Evolutionary conservation across 768 basidiomycete species (phyloP).

Genomic region (Tremella mesenterica): DNA sequence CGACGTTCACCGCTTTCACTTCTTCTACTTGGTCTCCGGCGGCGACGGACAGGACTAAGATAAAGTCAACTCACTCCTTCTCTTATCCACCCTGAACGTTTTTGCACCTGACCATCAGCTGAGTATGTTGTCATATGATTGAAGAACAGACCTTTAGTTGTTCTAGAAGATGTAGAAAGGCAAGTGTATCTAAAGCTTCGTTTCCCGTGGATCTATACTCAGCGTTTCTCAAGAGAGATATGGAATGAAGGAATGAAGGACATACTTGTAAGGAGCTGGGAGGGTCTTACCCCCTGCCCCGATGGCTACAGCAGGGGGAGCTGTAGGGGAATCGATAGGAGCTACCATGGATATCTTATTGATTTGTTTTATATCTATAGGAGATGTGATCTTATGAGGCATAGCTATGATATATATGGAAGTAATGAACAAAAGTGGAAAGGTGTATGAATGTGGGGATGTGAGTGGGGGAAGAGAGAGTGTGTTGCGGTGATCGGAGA

Average conservation of each 20-base stretch:
- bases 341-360: not conserved
- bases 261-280: slow-evolving; percentile 41
- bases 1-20: slow-evolving; percentile 4
- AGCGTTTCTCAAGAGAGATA: not conserved
- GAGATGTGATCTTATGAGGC: not conserved
- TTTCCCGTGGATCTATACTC: slow-evolving; percentile 47
- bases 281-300: slow-evolving; percentile 42
- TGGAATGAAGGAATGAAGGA: not conserved
- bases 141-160: slow-evolving; percentile 64
- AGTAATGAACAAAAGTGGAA: not conserved
- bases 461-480: not conserved
- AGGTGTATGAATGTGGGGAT: not conserved
- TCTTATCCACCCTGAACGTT: slow-evolving; percentile 89
- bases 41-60: not conserved
- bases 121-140: not conserved
- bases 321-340: not conserved
- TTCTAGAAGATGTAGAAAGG: slow-evolving; percentile 83
- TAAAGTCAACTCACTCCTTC: slow-evolving; percentile 53
- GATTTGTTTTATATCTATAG: not conserved
- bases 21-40: slow-evolving; percentile 8
- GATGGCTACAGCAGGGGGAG: not conserved
- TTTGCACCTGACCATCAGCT: slow-evolving; percentile 62
- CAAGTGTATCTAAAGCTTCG: slow-evolving; percentile 59
- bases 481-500: not conserved
- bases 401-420: not conserved